Evolutionary conservation across 208 protist genomes (phyloP), one percentile per base, ranked within the genome.

Genomic region (Spironucleus salmonicida): DNA sequence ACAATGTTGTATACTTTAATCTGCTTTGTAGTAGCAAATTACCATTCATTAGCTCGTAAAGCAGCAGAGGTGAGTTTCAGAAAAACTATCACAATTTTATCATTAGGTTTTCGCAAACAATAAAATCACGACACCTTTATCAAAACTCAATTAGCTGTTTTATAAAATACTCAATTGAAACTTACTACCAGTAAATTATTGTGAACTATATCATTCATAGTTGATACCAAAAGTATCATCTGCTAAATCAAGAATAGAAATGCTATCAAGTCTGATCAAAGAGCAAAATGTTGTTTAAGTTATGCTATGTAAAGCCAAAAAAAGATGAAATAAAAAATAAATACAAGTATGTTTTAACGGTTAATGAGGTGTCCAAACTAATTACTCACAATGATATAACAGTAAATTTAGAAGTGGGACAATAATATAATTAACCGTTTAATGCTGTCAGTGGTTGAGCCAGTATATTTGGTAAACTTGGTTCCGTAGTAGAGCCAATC

Each of bases 171-270:
- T n/a, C n/a, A n/a, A n/a, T n/a, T n/a, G n/a, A n/a, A n/a, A n/a
- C n/a, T n/a, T n/a, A n/a, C n/a, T n/a, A n/a, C n/a, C n/a, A n/a
- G 59, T 83, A 35, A 83, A 86, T 39, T 64, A 76, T 23, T 34
- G 79, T 42, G 84, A 87, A 67, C 80, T 80, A 53, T 34, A 58
- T 11, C 53, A 67, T 19, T 81, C 84, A 38, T 40, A 85, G 38
- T 42, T 87, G 13, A 78, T 87, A 39, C 80, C 80, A 2, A 58
- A 86, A 26, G 27, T 86, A n/a, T 82, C 76, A 0, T 79, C 82
- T 34, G 53, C 45, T 39, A 79, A 81, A 40, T 82, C 77, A 2
- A 79, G 82, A 0, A 59, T 78, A n/a, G 74, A 32, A 0, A 83
- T 85, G 77, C 15, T 59, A 45, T 58, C n/a, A 29, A 49, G n/a